Percentiles rank a stretch among this genome's conserved stretches.
Conservation (phyloP, 2,329 filamentous ascomycete species). For the Calonectria henricotiae region DNA sequence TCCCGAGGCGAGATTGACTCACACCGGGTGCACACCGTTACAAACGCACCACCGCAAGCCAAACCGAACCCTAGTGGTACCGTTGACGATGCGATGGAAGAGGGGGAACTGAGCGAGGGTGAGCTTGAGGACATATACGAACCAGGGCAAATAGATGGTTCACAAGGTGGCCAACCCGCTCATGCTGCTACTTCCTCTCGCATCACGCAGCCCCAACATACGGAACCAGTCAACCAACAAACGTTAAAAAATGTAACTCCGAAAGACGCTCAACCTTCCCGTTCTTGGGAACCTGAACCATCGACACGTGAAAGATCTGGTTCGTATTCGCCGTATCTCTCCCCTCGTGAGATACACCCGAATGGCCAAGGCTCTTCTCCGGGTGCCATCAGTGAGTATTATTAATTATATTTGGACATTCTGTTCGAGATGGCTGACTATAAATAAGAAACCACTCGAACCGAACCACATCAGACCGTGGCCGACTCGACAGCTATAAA, state of each 20-base stretch:
- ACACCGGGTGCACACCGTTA: background rate
- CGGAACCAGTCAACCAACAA: conserved; percentile 20
- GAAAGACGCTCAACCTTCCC: background rate
- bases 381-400: conserved; percentile 34
- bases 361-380: conserved; percentile 37
- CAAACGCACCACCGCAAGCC: conserved; percentile 17
- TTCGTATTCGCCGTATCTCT: conserved; percentile 70
- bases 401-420: background rate
- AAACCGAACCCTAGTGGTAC: conserved; percentile 22
- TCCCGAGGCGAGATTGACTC: background rate
- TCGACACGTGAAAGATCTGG: conserved; percentile 64
- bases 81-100: conserved; percentile 66
- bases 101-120: conserved; percentile 84
- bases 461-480: background rate
- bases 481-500: background rate
- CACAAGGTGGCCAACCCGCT: background rate
- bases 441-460: conserved; percentile 37
- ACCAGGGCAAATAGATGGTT: conserved; percentile 51
- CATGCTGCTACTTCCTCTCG: background rate
- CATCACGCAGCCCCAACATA: background rate
- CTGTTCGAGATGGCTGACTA: conserved; percentile 30
- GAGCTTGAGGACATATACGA: conserved; percentile 75
- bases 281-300: conserved; percentile 24
- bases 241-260: conserved; percentile 1
- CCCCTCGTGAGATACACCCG: conserved; percentile 64